phyloP scores from a whole-genome alignment of 441 rosid genomes.

The Erodium chrysanthum region DNA sequence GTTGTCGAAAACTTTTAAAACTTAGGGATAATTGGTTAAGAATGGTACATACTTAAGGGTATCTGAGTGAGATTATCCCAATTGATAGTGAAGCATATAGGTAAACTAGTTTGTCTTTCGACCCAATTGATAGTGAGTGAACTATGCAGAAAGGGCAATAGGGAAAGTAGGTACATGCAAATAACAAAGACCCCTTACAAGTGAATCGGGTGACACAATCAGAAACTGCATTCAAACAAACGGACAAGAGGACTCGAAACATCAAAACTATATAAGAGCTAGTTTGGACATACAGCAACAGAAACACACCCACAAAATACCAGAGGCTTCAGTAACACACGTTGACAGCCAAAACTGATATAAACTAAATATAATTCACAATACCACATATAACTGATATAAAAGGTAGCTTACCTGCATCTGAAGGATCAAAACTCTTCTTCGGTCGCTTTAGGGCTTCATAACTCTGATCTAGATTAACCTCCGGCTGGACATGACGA shows the following conservation, averaged over 20 bases:
- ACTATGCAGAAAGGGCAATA: no score
- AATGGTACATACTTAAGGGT: no score
- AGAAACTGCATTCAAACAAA: neutral
- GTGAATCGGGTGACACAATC: no score
- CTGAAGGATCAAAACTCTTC: constrained; percentile 43
- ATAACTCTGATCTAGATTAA: constrained; percentile 59
- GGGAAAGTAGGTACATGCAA: no score
- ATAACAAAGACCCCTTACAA: neutral
- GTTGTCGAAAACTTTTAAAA: no score
- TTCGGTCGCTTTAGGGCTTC: constrained; percentile 72
- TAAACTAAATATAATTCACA: neutral
- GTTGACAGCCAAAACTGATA: neutral
- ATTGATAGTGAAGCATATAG: no score
- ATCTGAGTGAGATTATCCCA: no score
- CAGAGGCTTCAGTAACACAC: neutral
- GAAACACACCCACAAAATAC: no score
- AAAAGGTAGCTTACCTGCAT: constrained; percentile 37
- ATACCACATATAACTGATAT: neutral
- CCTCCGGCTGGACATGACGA: constrained; percentile 83
- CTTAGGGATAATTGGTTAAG: no score
- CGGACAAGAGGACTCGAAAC: neutral
- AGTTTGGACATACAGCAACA: neutral
- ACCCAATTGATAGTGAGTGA: no score
- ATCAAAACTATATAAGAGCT: neutral
- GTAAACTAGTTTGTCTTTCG: no score